A percentile compares a stretch with the other conserved stretches of the same genome.
These are phyloP conservation scores for Guadua angustifolia DNA, from an alignment of 176 grass and related monocot species.

Conservation along the genomic window DNA sequence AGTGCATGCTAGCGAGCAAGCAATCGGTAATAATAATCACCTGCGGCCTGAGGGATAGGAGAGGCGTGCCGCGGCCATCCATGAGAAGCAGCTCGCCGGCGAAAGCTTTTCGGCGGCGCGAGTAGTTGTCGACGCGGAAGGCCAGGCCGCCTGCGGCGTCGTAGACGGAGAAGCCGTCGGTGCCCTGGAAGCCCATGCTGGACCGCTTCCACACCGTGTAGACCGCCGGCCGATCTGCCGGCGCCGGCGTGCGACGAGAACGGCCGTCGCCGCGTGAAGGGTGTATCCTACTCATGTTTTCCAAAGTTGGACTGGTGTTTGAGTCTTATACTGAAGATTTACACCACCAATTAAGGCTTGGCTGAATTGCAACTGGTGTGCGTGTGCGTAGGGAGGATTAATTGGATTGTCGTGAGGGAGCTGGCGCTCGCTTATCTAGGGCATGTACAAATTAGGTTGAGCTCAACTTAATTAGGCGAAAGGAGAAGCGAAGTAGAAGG, in stretches of 20 bases:
- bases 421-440: no score
- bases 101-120: slow-evolving; percentile 60
- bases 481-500: no score
- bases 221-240: slow-evolving; percentile 33
- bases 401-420: no score
- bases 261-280: slow-evolving; percentile 19
- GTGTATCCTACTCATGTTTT: slow-evolving; percentile 62
- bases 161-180: slow-evolving; percentile 90
- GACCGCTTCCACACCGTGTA: slow-evolving; percentile 99
- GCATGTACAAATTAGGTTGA: no score
- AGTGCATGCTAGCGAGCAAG: background rate
- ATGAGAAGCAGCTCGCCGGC: slow-evolving; percentile 81
- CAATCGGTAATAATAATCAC: slow-evolving; percentile 2
- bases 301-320: background rate
- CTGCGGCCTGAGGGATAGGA: slow-evolving; percentile 72
- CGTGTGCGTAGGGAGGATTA: no score
- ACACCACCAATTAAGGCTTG: background rate
- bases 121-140: slow-evolving; percentile 92
- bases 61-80: slow-evolving; percentile 61
- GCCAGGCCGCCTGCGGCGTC: slow-evolving; percentile 62
- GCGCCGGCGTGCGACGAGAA: background rate
- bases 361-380: background rate
- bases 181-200: slow-evolving; percentile 91
- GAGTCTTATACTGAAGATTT: background rate
- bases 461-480: no score